phyloP scores from a whole-genome alignment of 345 rosid species.

The Euphorbia pulcherrima region DNA sequence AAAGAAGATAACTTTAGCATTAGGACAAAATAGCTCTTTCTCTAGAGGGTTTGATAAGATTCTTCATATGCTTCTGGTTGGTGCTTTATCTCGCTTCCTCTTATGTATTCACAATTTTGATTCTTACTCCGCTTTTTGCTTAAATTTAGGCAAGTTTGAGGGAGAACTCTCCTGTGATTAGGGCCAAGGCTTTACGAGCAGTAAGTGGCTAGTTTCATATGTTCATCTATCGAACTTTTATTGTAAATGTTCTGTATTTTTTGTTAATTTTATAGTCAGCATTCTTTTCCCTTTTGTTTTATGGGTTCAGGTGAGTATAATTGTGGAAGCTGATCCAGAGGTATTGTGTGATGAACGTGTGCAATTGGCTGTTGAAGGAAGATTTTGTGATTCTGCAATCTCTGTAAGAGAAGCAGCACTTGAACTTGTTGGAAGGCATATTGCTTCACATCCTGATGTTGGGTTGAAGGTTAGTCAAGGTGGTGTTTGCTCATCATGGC shows the following conservation, averaged over 20 bases:
- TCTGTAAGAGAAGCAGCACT: conserved; percentile 98
- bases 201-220: conserved; percentile 44
- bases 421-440: conserved; percentile 98
- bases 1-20: conserved; percentile 75
- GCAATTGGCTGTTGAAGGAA: conserved; percentile 96
- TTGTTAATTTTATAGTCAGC: conserved; percentile 10
- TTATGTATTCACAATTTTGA: conserved; percentile 2
- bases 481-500: conserved; percentile 9
- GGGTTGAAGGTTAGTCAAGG: conserved; percentile 64
- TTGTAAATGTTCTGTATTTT: conserved; percentile 5
- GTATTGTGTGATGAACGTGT: conserved; percentile 88
- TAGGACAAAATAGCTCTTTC: conserved; percentile 91
- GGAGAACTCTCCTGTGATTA: conserved; percentile 89
- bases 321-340: conserved; percentile 97
- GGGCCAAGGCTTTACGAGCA: conserved; percentile 94
- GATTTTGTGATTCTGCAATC: conserved; percentile 98
- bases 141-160: conserved; percentile 78
- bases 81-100: conserved; percentile 30
- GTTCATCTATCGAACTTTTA: conserved; percentile 6
- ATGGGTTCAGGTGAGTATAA: conserved; percentile 80
- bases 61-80: conserved; percentile 92
- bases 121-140: conserved; percentile 18
- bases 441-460: conserved; percentile 97
- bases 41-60: conserved; percentile 96
- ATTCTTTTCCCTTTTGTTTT: conserved; percentile 16